Evolutionary conservation across 352 stramenopile species (phyloP), one percentile per base, ranked within the genome.

Genomic region (Globisporangium viniferum): DNA sequence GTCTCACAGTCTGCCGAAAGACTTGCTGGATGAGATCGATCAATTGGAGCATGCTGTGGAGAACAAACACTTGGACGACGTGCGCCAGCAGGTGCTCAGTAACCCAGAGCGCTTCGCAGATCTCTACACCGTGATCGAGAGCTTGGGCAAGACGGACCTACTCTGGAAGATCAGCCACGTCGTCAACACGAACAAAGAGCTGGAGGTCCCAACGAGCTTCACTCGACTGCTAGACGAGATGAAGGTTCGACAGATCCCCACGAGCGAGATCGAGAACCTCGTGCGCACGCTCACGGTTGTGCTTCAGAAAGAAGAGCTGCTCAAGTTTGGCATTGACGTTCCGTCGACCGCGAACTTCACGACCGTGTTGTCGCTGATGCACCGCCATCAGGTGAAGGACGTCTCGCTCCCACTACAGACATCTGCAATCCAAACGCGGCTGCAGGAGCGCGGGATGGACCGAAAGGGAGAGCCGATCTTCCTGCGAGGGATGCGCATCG

Each of bases 151-250:
- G 69, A 87, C 74, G 10, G 82, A 93, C 59, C 64, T 93, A 56
- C 73, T 93, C 20, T 90, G 82, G 82, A 93, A 91, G 67, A 78
- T 93, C n/a, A 73, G 81, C 14, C 81, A 93, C 59, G 79, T 70
- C 2, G 80, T 93, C 3, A 91, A 82, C 60, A 75, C 55, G 5
- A 91, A 88, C 67, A 61, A 66, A 2, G 85, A 93, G 60, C 69
- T 91, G 9, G 78, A 77, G 1, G 73, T 89, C 1, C 82, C 85
- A n/a, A 68, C 67, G 39, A 76, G 61, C 33, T 86, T 84, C 48
- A 62, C 71, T 7, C 65, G 73, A 5, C 62, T 93, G 15, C 66
- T 91, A 0, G 59, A 75, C 2, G 82, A 88, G 64, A 87, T 91
- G 73, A 70, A 79, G 39, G 56, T 89, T 27, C 78, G 85, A 2